Evolutionary conservation across 805 yeast species (phyloP), one percentile per base, ranked within the genome.

Genomic region (Zygotorulaspora chibaensis): DNA sequence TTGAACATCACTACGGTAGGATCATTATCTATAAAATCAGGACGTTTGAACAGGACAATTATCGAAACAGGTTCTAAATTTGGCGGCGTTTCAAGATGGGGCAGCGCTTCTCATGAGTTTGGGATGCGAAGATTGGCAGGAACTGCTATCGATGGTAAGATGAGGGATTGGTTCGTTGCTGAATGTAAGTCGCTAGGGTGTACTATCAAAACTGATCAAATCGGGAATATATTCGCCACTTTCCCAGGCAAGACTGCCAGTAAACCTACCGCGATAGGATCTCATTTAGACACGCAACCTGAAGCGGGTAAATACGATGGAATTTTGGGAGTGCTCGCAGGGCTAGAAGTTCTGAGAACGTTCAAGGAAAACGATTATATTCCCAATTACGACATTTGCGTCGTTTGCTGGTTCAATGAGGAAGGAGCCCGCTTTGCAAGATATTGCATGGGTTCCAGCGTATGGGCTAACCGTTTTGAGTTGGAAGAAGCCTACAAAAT

Each of bases 291-390:
- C 54, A 83, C 88, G 1, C 87, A 83, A 62, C 87, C 87, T 28
- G 78, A 82, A 3, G 88, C 87, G 31, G 87, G 88, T 8, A 68
- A 85, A 47, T 82, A 82, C 55, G 88, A 83, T 56, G 88, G 87
- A 33, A 77, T 83, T 30, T 69, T 71, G 30, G 88, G 88, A 16
- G 87, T 81, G 4, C 65, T 81, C 35, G 61, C 81, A 10, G 87
- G 84, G 1, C 65, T 82, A 33, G 86, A 82, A 62, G 78, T 83
- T 8, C 62, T 83, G 51, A 67, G 85, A 49, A 80, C 86, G 2
- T 62, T 83, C 55, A 75, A 77, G 46, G 84, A 77, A 13, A 76
- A 78, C 57, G 66, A 70, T 35, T 72, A 64, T 54, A 68, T 66
- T 9, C 84, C 88, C 17, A 73, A 78, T 43, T 81, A 70, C 48